These are phyloP conservation scores for Rhizopogon parksii DNA, from an alignment of 1,284 basidiomycete species.

Conservation along the genomic window DNA sequence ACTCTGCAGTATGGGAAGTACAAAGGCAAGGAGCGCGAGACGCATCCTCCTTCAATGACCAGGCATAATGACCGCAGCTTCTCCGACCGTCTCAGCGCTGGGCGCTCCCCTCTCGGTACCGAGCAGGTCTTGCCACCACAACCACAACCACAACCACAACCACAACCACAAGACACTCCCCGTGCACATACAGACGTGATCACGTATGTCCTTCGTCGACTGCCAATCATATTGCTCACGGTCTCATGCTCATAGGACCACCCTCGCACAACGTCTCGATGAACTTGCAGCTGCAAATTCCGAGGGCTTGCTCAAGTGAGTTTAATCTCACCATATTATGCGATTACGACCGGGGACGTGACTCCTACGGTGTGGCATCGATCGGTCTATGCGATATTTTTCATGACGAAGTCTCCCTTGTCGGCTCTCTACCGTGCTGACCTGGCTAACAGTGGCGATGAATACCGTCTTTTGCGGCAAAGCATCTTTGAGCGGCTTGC, in stretches of 20 bases:
- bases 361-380: conserved; percentile 1
- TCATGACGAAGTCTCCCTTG: conserved; percentile 1
- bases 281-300: conserved; percentile 72
- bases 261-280: conserved; percentile 67
- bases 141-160: neutral
- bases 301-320: conserved; percentile 69
- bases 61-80: neutral
- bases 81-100: conserved; percentile 27
- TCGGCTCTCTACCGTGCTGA: conserved; percentile 7
- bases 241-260: conserved; percentile 39
- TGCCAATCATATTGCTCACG: conserved; percentile 12
- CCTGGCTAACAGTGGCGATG: conserved; percentile 52
- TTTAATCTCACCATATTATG: conserved; percentile 11
- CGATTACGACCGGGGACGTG: neutral
- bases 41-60: conserved; percentile 16
- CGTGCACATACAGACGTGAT: conserved; percentile 51
- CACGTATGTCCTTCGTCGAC: conserved; percentile 46
- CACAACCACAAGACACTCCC: conserved; percentile 11
- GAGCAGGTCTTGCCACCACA: neutral
- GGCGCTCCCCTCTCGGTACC: conserved; percentile 25
- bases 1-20: conserved; percentile 54
- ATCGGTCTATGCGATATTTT: conserved; percentile 1
- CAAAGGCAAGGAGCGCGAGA: conserved; percentile 57
- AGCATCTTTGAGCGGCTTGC: conserved; percentile 70
- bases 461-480: conserved; percentile 69